These are phyloP conservation scores for Phytophthora cryptogea DNA, from an alignment of 352 stramenopile species.

Conservation along the genomic window DNA sequence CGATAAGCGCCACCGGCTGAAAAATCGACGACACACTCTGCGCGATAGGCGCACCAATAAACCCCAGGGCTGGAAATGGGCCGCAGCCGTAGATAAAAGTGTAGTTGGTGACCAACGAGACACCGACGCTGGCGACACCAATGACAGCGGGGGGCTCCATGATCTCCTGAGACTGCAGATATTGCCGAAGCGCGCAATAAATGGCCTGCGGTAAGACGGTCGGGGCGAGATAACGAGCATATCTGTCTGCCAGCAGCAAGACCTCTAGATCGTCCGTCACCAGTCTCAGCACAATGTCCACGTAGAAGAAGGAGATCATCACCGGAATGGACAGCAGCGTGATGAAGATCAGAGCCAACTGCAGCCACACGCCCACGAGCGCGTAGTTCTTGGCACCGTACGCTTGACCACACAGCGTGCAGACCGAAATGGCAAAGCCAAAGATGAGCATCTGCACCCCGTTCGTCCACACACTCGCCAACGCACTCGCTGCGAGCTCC, in stretches of 20 bases:
- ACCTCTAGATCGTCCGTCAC: conserved; percentile 73
- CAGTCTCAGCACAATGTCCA: conserved; percentile 69
- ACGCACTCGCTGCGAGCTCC: conserved; percentile 68
- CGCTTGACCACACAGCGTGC: conserved; percentile 78
- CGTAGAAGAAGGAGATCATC: conserved; percentile 86
- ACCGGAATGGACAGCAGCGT: conserved; percentile 76
- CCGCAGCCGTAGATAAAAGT: conserved; percentile 79
- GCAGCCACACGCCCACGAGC: conserved; percentile 81
- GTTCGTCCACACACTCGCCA: conserved; percentile 83
- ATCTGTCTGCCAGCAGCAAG: conserved; percentile 64
- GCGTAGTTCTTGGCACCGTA: conserved; percentile 81
- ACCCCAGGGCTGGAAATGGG: conserved; percentile 58
- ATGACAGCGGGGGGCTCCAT: conserved; percentile 81
- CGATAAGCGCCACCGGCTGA: conserved; percentile 65
- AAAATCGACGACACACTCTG: conserved; percentile 78
- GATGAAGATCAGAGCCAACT: conserved; percentile 79
- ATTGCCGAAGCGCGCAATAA: conserved; percentile 79
- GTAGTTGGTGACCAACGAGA: conserved; percentile 79
- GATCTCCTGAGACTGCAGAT: conserved; percentile 82
- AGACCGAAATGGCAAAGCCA: conserved; percentile 77
- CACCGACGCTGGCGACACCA: conserved; percentile 59
- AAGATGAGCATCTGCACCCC: conserved; percentile 84
- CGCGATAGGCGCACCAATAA: conserved; percentile 79
- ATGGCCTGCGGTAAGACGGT: conserved; percentile 73
- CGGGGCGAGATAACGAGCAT: conserved; percentile 60